Percentiles rank a stretch among this genome's conserved stretches.
These are phyloP conservation scores for Violaceomyces palustris DNA, from an alignment of 1,284 basidiomycete genomes.

Conservation along the genomic window DNA sequence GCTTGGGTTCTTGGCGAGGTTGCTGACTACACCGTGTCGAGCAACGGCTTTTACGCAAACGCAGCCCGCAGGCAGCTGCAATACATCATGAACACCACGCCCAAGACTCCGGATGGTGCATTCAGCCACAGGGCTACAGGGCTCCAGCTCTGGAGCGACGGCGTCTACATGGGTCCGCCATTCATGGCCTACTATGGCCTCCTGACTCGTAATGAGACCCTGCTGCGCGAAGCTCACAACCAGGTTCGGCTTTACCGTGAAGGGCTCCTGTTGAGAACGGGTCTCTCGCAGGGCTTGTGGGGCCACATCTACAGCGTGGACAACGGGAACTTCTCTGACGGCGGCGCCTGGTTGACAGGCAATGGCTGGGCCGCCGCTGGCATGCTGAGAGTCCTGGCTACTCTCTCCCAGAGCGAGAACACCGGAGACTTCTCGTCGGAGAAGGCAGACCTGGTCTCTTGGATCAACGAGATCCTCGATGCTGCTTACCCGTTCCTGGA, in stretches of 20 bases:
- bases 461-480: conserved; percentile 69
- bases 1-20: conserved; percentile 41
- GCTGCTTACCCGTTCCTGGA: conserved; percentile 64
- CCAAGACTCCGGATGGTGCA: conserved; percentile 54
- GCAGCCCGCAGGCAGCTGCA: conserved; percentile 69
- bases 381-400: conserved; percentile 74
- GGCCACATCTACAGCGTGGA: conserved; percentile 37
- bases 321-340: conserved; percentile 40
- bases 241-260: conserved; percentile 75
- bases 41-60: conserved; percentile 57
- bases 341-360: conserved; percentile 64
- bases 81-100: conserved; percentile 65
- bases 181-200: conserved; percentile 86
- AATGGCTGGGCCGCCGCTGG: conserved; percentile 82
- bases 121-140: conserved; percentile 49
- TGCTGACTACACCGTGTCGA: conserved; percentile 10
- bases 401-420: conserved; percentile 64
- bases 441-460: conserved; percentile 62
- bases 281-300: conserved; percentile 53
- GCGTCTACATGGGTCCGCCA: conserved; percentile 81
- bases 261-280: conserved; percentile 58
- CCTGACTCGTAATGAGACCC: conserved; percentile 63
- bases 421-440: conserved; percentile 58
- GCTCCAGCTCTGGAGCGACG: conserved; percentile 47
- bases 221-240: conserved; percentile 67